Conservation (phyloP, 208 protist species). For the Trypanosoma melophagium region DNA sequence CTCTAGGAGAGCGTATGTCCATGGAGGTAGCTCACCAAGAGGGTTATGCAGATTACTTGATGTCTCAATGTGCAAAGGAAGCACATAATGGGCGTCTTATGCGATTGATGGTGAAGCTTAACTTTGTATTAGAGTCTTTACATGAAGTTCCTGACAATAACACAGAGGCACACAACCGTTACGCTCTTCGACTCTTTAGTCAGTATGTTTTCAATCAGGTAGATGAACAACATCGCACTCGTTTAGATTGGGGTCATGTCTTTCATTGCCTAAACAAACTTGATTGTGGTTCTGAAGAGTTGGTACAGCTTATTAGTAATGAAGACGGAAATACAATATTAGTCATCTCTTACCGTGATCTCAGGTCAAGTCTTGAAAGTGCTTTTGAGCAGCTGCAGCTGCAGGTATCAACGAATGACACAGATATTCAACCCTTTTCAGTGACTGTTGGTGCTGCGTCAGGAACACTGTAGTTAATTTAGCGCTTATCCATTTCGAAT, state of each 20-base stretch:
- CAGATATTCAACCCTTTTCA: constrained; percentile 25
- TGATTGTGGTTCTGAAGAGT: constrained; percentile 93
- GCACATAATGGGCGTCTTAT: constrained; percentile 96
- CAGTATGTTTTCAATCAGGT: constrained; percentile 97
- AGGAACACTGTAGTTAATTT: constrained; percentile 21
- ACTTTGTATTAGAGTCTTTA: constrained; percentile 89
- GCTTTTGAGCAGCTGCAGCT: constrained; percentile 86
- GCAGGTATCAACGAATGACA: constrained; percentile 25
- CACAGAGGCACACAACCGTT: constrained; percentile 53
- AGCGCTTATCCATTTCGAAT: no score
- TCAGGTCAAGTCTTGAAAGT: constrained; percentile 84
- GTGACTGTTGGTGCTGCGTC: constrained; percentile 27
- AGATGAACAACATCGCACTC: constrained; percentile 86
- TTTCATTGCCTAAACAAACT: constrained; percentile 97
- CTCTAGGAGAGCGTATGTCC: constrained; percentile 81
- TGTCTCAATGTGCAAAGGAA: constrained; percentile 92
- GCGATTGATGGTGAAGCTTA: constrained; percentile 92
- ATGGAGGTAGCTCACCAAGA: constrained; percentile 88
- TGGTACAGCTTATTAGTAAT: constrained; percentile 90
- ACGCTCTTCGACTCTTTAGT: constrained; percentile 93
- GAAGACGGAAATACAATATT: constrained; percentile 89
- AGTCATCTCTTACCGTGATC: constrained; percentile 94
- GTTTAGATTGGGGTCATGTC: constrained; percentile 93
- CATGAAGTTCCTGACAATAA: constrained; percentile 84
- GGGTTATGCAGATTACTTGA: constrained; percentile 86